Conservation (phyloP, 2,329 filamentous ascomycete species). For the Fusarium xyrophilum region DNA sequence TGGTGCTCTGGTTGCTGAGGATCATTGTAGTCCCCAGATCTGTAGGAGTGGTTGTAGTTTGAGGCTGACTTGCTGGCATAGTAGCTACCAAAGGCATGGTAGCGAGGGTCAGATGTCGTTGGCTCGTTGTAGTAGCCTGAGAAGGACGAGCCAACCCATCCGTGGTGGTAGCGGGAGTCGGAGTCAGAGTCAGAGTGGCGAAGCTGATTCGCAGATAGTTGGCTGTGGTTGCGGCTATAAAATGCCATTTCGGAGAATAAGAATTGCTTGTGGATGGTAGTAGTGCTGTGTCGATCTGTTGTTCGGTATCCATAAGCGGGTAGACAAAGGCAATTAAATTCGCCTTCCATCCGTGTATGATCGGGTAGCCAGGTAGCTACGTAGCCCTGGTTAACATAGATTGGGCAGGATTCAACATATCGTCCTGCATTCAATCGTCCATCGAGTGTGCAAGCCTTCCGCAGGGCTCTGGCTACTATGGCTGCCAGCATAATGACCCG, state of each 20-base stretch:
- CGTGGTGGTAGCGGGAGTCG: constrained; percentile 25
- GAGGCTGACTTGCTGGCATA: constrained; percentile 32
- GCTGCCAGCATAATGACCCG: constrained; percentile 7
- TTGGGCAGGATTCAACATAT: constrained; percentile 16
- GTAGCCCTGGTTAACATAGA: background rate
- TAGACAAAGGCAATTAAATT: constrained; percentile 34
- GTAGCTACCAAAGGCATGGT: constrained; percentile 24
- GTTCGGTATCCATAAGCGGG: constrained; percentile 36
- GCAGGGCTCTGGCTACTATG: constrained; percentile 14
- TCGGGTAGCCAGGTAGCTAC: constrained; percentile 2
- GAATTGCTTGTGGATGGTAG: constrained; percentile 23
- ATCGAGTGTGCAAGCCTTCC: constrained; percentile 9
- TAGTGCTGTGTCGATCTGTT: constrained; percentile 34
- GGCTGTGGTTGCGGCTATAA: constrained; percentile 26
- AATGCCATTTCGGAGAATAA: constrained; percentile 27
- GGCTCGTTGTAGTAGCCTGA: constrained; percentile 22
- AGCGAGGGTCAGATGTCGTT: constrained; percentile 29
- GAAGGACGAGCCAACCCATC: constrained; percentile 19
- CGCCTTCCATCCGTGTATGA: background rate
- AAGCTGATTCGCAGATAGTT: constrained; percentile 26
- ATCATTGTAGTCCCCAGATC: constrained; percentile 19
- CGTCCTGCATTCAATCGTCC: background rate
- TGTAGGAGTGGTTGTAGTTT: constrained; percentile 19
- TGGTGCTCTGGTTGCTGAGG: constrained; percentile 28
- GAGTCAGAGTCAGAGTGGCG: constrained; percentile 32